Base-by-base conservation (phyloP, 805 yeast species). In the Saturnispora sanitii region DNA sequence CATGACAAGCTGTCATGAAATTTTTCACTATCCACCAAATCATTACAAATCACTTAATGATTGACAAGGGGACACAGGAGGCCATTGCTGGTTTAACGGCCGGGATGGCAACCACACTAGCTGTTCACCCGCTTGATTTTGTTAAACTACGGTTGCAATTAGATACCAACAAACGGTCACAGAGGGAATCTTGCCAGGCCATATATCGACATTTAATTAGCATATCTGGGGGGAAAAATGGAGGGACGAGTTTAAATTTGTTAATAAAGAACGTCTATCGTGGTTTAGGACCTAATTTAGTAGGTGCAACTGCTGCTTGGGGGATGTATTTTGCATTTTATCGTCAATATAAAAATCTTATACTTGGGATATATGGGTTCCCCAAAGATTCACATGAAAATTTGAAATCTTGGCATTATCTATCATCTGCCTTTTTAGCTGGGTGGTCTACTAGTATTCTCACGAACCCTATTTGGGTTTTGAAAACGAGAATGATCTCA, bases 391-490 rank as follows among this genome's bases (percentile, higher is more conserved):
- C 53, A n/a, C 69, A 68, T 44, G 50, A 56, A 4, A 47, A 54
- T 7, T 56, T 72, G 34, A 57, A 60, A 18, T 61, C 77, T 6
- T 56, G 61, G 41, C 66, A 70, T 45, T 75, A 76, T 57, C 51
- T 80, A 22, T 40, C 62, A 3, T 62, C 80, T 36, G 82, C 87
- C 2, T 70, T 77, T 36, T 47, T 68, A 2, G 87, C 96, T 0
- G 98, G 98, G 0, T 53, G 77, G 31, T 52, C 77, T 4, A 85
- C 96, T 0, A 73, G 94, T 1, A 41, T 85, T 0, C 32, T 83
- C 13, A 88, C 98, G 1, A 92, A 87, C 55, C 98, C 98, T 1
- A 72, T 90, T 9, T 90, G 98, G 98, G 95, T 92, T 1, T 58
- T 92, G 16, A 92, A 92, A 59, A 92, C 98, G 0, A 68, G 97